These are phyloP conservation scores for Clonostachys rosea DNA, from an alignment of 2,329 filamentous ascomycete species.

Conservation along the genomic window DNA sequence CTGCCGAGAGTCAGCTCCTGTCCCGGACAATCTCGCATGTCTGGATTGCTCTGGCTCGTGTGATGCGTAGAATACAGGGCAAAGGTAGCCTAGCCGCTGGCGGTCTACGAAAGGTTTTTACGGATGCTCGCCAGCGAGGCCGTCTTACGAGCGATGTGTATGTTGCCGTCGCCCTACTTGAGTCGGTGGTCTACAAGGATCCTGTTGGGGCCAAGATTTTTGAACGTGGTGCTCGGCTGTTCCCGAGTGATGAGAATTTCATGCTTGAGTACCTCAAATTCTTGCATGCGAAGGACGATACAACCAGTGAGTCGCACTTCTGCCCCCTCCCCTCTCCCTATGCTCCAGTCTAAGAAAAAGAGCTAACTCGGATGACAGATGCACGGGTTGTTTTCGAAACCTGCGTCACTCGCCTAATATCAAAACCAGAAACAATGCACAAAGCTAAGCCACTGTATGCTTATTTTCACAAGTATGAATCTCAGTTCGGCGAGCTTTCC, in stretches of 20 bases:
- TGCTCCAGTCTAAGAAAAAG: not conserved
- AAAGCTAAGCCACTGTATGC: slow-evolving; percentile 83
- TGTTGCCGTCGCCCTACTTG: slow-evolving; percentile 85
- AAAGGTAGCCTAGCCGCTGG: slow-evolving; percentile 63
- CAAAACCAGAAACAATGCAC: slow-evolving; percentile 67
- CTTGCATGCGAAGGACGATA: slow-evolving; percentile 85
- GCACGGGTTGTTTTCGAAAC: slow-evolving; percentile 95
- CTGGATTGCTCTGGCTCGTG: slow-evolving; percentile 92
- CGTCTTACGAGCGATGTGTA: slow-evolving; percentile 93
- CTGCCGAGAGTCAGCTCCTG: slow-evolving; percentile 68
- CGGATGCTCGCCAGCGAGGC: slow-evolving; percentile 80
- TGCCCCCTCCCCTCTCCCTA: not conserved
- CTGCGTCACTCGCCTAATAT: slow-evolving; percentile 75
- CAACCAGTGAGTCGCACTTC: slow-evolving; percentile 66
- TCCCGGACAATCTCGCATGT: slow-evolving; percentile 85
- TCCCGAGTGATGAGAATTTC: slow-evolving; percentile 90
- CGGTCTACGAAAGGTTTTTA: slow-evolving; percentile 84
- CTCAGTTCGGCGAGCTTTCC: slow-evolving; percentile 85
- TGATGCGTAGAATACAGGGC: slow-evolving; percentile 91
- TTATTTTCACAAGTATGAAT: slow-evolving; percentile 95
- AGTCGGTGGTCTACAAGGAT: slow-evolving; percentile 95
- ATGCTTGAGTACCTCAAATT: slow-evolving; percentile 96
- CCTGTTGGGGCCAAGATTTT: slow-evolving; percentile 91
- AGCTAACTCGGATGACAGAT: slow-evolving; percentile 8
- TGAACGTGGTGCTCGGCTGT: slow-evolving; percentile 87